phyloP scores from a whole-genome alignment of 2,329 filamentous ascomycete genomes.

The Orbilia quercus region DNA sequence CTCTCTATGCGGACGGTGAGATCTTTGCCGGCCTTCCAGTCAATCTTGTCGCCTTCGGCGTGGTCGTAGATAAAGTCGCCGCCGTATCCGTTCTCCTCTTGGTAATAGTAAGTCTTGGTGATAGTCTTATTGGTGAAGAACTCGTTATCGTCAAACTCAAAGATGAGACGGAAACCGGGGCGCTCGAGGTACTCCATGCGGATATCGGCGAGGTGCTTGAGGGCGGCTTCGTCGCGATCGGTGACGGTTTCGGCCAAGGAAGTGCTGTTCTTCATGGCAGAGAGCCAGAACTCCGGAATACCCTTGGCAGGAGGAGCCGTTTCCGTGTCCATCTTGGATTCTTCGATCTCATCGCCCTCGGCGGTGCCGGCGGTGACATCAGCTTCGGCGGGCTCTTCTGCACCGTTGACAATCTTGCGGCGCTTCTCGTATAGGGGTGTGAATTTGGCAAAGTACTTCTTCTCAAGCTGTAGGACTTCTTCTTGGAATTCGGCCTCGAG shows the following conservation, averaged over 20 bases:
- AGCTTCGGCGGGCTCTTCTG: constrained; percentile 82
- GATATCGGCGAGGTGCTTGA: constrained; percentile 89
- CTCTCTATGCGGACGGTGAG: constrained; percentile 94
- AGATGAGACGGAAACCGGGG: constrained; percentile 97
- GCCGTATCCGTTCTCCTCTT: constrained; percentile 97
- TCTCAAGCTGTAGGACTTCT: constrained; percentile 96
- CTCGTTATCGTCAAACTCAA: constrained; percentile 93
- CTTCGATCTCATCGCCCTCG: constrained; percentile 68
- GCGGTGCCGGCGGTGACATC: constrained; percentile 80
- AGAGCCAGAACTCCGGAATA: constrained; percentile 99
- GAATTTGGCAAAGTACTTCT: constrained; percentile 99
- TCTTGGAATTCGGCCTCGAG: constrained; percentile 98
- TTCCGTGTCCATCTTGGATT: constrained; percentile 70
- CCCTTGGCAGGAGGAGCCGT: constrained; percentile 71
- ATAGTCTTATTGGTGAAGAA: constrained; percentile 98
- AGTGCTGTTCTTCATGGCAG: constrained; percentile 99
- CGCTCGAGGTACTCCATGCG: constrained; percentile 99
- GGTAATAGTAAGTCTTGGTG: constrained; percentile 99
- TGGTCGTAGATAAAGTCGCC: constrained; percentile 99
- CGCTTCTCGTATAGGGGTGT: constrained; percentile 97
- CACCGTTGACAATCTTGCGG: constrained; percentile 89
- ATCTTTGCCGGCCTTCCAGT: constrained; percentile 94
- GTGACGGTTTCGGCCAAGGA: constrained; percentile 98
- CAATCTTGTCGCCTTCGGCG: constrained; percentile 96
- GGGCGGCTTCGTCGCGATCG: constrained; percentile 91